Evolutionary conservation across 2,329 filamentous ascomycete species (phyloP).

Genomic region (Berkeleyomyces rouxiae): DNA sequence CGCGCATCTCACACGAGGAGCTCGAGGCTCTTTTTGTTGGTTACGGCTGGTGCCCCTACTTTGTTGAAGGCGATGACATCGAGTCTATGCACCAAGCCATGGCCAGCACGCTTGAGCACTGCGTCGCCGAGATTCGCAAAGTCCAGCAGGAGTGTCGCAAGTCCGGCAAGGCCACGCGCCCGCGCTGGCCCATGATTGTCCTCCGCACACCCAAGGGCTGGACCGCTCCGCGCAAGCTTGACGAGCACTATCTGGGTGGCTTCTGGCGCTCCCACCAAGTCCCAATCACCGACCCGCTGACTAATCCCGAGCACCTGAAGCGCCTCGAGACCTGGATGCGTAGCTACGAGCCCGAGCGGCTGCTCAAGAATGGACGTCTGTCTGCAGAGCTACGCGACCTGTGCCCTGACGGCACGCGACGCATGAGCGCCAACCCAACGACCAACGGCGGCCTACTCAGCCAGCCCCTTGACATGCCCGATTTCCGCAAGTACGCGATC

Average conservation of each 20-base stretch:
- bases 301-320: constrained; percentile 49
- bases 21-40: constrained; percentile 52
- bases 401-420: constrained; percentile 45
- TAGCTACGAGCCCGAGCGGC: constrained; percentile 54
- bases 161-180: constrained; percentile 50
- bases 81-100: constrained; percentile 69
- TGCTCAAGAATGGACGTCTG: constrained; percentile 51
- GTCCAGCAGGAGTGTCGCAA: constrained; percentile 58
- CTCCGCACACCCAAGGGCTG: constrained; percentile 66
- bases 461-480: constrained; percentile 50
- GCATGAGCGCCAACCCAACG: constrained; percentile 66
- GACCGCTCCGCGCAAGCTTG: constrained; percentile 57
- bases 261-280: constrained; percentile 69
- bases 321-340: constrained; percentile 62
- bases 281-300: constrained; percentile 52
- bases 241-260: constrained; percentile 54
- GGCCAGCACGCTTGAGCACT: constrained; percentile 59
- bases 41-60: constrained; percentile 66
- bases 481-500: constrained; percentile 53
- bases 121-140: constrained; percentile 49
- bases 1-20: constrained; percentile 58
- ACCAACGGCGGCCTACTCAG: constrained; percentile 53
- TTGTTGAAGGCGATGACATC: constrained; percentile 59
- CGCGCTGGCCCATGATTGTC: constrained; percentile 64
- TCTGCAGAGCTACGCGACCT: constrained; percentile 45